Base-by-base conservation (phyloP, 2,329 filamentous ascomycete genomes). In the Alternaria viburni region DNA sequence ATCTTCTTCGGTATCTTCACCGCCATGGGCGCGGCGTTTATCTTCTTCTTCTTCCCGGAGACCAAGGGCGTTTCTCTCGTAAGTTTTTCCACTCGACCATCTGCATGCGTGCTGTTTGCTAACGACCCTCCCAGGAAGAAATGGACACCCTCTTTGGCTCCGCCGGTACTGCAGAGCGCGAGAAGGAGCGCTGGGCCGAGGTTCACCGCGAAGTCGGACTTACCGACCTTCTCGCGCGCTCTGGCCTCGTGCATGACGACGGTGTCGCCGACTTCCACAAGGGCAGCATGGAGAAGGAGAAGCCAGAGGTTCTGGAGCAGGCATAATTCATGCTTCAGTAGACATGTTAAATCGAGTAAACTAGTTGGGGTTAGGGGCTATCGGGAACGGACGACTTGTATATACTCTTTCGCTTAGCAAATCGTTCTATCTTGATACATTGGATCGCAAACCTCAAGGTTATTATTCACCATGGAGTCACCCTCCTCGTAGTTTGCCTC, bases 141-240 rank as follows among this genome's bases (percentile, higher is more conserved):
- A 83, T 88, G 86, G 90, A 92, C 68, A 82, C 89, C 21, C 84
- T 92, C 44, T 91, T 91, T 68, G 89, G 89, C n/a, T 88, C 86
- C 5, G 86, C 88, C 66, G 89, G 90, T 13, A 85, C 87, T 1
- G 90, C 90, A 0, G 84, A 87, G 56, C 88, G 88, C 4, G 90
- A 93, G 70, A 83, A 86, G 50, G 88, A 91, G 78, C 86, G 90
- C 19, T 92, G 92, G 89, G 85, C 85, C 9, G 87, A 90, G 76
- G 91, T 93, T 70, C 90, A 92, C 74, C 80, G 82, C 32, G 90
- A 92, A 70, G 88, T 93, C 67, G 91, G 91, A 0, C 81, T 93
- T 57, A 80, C 82, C 8, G 73, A 81, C 25, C 51, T 78, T 25
- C 52, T 77, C 0, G 63, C 41, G 6, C 59, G 71, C 10, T 51